A percentile compares a stretch with the other conserved stretches of the same genome.
These are phyloP conservation scores for Wickerhamomyces canadensis DNA, from an alignment of 805 yeast genomes.

Conservation along the genomic window DNA sequence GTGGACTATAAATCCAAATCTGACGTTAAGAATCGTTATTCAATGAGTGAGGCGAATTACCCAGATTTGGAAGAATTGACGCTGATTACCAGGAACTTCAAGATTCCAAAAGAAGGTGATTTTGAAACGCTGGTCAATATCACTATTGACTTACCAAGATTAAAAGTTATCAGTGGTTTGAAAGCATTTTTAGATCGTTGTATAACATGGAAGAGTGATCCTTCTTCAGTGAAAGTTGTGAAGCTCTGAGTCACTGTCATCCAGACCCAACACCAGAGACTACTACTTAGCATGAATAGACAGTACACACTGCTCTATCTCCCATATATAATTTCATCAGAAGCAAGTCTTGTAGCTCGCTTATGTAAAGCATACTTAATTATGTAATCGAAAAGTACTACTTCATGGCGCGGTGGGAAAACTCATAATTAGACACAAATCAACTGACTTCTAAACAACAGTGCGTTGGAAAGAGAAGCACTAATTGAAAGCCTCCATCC, in stretches of 20 bases:
- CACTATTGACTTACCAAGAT: not conserved
- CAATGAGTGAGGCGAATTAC: not conserved
- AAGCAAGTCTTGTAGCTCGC: too few species aligned
- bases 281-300: too few species aligned
- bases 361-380: too few species aligned
- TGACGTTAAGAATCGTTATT: not conserved
- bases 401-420: too few species aligned
- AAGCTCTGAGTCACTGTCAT: too few species aligned
- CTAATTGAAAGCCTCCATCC: too few species aligned
- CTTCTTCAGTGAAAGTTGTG: not conserved
- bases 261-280: too few species aligned
- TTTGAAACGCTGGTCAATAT: not conserved
- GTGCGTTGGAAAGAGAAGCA: not conserved
- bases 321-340: too few species aligned
- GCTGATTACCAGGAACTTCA: not conserved
- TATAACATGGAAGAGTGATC: not conserved
- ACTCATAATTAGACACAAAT: too few species aligned
- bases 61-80: not conserved
- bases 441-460: too few species aligned
- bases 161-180: not conserved
- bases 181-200: not conserved
- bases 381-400: too few species aligned
- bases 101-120: not conserved
- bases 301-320: too few species aligned
- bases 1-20: slow-evolving; percentile 2